Evolutionary conservation across 768 basidiomycete species (phyloP), one percentile per base, ranked within the genome.

Genomic region (Termitomyces sp.): DNA sequence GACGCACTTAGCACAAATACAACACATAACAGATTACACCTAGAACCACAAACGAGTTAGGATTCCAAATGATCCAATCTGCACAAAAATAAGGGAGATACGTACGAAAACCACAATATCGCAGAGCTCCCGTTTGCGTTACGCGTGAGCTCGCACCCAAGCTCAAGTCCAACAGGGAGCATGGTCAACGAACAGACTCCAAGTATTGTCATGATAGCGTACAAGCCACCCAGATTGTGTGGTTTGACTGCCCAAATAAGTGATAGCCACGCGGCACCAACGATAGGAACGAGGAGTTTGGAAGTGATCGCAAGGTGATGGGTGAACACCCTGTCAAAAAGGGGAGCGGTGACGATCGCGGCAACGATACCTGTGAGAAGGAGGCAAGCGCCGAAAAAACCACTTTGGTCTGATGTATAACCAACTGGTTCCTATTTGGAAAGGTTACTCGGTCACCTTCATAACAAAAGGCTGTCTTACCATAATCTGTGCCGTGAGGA

Each of bases 271-370:
- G 77, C 76, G 1, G 64, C 75, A 16, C 78, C 85, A 5, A 88
- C 73, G 44, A 86, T 66, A 1, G 90, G 90, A 16, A 85, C 77
- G 10, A 90, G 64, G 0, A 82, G 57, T 55, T 87, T 89, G 54
- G 78, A 63, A 3, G 85, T 81, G 12, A 82, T 60, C 0, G 83
- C 88, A 39, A 92, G 76, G 59, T 83, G 83, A 61, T 86, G 80
- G 10, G 88, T 92, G 59, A 94, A 82, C n/a, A 92, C 82, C 20
- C 91, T 84, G 65, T 93, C 92, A 64, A 92, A 87, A 4, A 92
- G 69, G 0, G 92, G 92, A 0, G 91, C 83, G 0, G 86, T 81
- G 49, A 85, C 64, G 31, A 85, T 72, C 0, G 92, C 86, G 10
- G 84, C 79, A 2, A 89, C 69, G 57, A 94, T 81, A 22, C 92